phyloP scores from a whole-genome alignment of 768 basidiomycete species.

The Leccinum boreale region DNA sequence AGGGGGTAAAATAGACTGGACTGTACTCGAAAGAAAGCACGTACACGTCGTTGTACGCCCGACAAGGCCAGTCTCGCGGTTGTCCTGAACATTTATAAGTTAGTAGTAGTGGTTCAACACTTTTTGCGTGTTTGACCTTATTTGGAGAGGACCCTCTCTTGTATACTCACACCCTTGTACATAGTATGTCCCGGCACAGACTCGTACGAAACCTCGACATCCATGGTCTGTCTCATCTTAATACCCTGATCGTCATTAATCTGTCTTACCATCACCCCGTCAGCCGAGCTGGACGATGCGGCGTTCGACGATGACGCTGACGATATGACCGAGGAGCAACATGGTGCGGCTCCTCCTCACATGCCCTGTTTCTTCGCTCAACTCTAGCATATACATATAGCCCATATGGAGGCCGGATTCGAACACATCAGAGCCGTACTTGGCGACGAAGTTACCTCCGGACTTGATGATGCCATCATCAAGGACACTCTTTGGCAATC shows the following conservation, averaged over 20 bases:
- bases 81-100: constrained; percentile 52
- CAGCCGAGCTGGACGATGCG: constrained; percentile 86
- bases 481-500: constrained; percentile 82
- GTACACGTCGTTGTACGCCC: constrained; percentile 47
- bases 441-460: constrained; percentile 61
- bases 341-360: constrained; percentile 46
- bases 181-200: constrained; percentile 82
- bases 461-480: constrained; percentile 71
- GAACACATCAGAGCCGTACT: constrained; percentile 66
- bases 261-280: background rate
- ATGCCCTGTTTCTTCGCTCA: constrained; percentile 4
- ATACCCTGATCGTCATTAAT: background rate
- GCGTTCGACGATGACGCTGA: constrained; percentile 75
- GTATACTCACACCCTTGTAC: constrained; percentile 2
- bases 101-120: background rate
- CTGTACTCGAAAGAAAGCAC: constrained; percentile 19
- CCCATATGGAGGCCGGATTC: constrained; percentile 67
- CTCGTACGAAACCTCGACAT: constrained; percentile 84
- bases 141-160: constrained; percentile 9
- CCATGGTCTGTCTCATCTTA: constrained; percentile 42
- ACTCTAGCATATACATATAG: constrained; percentile 38
- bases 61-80: constrained; percentile 43
- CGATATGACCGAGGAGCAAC: constrained; percentile 78
- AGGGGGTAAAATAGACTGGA: background rate
- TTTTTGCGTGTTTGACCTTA: constrained; percentile 14